A percentile compares a stretch with the other conserved stretches of the same genome.
These are phyloP conservation scores for Aspergillus sp. DNA, from an alignment of 2,329 filamentous ascomycete species.

Conservation along the genomic window DNA sequence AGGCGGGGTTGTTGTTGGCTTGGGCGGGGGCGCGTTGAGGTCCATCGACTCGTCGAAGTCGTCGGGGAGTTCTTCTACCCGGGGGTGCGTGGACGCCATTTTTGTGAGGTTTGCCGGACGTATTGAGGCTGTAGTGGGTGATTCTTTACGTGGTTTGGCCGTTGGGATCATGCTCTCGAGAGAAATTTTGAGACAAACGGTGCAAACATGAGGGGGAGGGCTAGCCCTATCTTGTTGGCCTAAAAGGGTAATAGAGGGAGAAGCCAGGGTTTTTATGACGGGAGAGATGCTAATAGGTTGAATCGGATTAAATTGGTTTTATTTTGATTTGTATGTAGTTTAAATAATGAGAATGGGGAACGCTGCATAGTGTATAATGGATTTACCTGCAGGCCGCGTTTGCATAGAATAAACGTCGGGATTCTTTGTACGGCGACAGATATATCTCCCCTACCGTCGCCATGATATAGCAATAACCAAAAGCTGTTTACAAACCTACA, in stretches of 20 bases:
- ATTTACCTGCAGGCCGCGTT: not conserved
- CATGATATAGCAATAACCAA: not conserved
- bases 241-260: not conserved
- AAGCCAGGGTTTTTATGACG: not conserved
- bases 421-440: not conserved
- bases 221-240: constrained; percentile 9
- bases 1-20: constrained; percentile 15
- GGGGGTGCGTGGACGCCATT: constrained; percentile 56
- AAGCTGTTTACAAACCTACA: not conserved
- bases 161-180: not conserved
- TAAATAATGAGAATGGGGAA: not conserved
- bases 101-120: constrained; percentile 1
- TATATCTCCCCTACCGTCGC: not conserved
- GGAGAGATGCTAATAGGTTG: not conserved
- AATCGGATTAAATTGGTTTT: not conserved
- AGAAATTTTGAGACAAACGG: constrained; percentile 23
- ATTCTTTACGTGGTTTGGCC: not conserved
- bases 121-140: not conserved
- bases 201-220: constrained; percentile 30
- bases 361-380: too few relatives aligned
- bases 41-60: constrained; percentile 50
- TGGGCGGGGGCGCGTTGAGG: constrained; percentile 35
- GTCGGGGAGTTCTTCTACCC: constrained; percentile 51
- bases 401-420: not conserved
- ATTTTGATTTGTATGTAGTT: not conserved